phyloP scores from a whole-genome alignment of 441 rosid species.

The Populus hybrid region DNA sequence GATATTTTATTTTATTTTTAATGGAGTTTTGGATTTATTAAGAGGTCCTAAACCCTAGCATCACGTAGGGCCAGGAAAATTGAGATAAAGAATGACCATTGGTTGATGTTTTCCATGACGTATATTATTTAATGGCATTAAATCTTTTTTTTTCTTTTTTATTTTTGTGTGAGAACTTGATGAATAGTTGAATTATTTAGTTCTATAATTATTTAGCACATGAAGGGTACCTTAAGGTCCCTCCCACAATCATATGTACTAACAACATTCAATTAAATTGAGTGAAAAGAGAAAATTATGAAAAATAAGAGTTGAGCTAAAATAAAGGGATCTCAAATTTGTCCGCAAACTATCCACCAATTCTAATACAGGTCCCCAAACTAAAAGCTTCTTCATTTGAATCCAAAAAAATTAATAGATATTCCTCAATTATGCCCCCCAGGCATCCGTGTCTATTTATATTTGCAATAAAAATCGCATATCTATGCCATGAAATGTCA shows the following conservation, averaged over 20 bases:
- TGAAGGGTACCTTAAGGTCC: background rate
- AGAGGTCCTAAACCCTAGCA: background rate
- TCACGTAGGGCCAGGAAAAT: background rate
- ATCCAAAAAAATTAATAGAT: background rate
- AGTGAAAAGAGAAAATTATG: background rate
- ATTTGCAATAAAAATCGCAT: too few relatives aligned
- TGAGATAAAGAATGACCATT: background rate
- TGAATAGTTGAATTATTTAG: background rate
- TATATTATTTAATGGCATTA: background rate
- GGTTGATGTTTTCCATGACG: slow-evolving; percentile 7
- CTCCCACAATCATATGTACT: too few relatives aligned
- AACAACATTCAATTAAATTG: background rate
- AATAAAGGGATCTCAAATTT: too few relatives aligned
- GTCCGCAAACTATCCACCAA: background rate
- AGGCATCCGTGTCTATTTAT: too few relatives aligned
- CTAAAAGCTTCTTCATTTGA: background rate
- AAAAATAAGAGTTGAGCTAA: too few relatives aligned
- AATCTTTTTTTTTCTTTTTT: background rate
- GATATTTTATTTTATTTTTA: background rate
- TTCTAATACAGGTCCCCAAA: background rate
- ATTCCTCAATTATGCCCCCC: background rate
- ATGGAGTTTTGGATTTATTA: background rate
- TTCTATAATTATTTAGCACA: background rate
- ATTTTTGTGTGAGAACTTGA: background rate
- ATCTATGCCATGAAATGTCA: too few relatives aligned